Evolutionary conservation across 768 basidiomycete genomes (phyloP).

Genomic region (Tulasnella sp.): DNA sequence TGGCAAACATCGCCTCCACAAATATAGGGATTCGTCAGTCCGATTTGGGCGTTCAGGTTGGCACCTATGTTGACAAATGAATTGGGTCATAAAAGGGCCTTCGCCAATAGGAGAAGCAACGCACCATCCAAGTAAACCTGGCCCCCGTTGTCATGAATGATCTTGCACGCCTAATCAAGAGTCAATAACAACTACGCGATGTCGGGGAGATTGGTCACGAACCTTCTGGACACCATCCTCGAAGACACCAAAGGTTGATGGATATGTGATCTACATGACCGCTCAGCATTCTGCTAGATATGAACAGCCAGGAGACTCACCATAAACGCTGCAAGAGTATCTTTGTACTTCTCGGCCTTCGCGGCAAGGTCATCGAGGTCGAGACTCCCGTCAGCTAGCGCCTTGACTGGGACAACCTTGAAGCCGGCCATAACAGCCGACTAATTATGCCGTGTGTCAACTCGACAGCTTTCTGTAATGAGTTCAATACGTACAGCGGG

Average conservation of each 20-base stretch:
- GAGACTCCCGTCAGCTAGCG: constrained; percentile 71
- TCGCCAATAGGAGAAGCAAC: constrained; percentile 12
- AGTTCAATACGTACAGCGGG: constrained; percentile 51
- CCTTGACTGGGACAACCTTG: constrained; percentile 93
- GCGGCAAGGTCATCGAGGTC: constrained; percentile 73
- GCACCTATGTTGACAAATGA: constrained; percentile 51
- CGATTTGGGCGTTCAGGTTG: constrained; percentile 89
- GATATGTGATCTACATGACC: constrained; percentile 69
- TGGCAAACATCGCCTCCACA: constrained; percentile 98
- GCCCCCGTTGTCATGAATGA: constrained; percentile 89
- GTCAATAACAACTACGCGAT: neutral
- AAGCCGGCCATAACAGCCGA: constrained; percentile 95
- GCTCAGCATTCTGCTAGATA: constrained; percentile 17
- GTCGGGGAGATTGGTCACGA: constrained; percentile 19
- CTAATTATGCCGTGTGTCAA: constrained; percentile 29
- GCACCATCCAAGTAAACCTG: constrained; percentile 92
- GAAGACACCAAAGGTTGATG: constrained; percentile 96
- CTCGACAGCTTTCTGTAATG: neutral
- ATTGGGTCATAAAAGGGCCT: neutral
- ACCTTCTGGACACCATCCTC: constrained; percentile 78
- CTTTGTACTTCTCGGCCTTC: constrained; percentile 85
- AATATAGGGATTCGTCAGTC: constrained; percentile 82
- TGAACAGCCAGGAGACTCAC: constrained; percentile 31
- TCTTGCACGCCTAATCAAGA: constrained; percentile 58
- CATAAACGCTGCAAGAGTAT: constrained; percentile 93